Evolutionary conservation across 2,329 filamentous ascomycete genomes (phyloP).

Genomic region (Fusarium metavorans): DNA sequence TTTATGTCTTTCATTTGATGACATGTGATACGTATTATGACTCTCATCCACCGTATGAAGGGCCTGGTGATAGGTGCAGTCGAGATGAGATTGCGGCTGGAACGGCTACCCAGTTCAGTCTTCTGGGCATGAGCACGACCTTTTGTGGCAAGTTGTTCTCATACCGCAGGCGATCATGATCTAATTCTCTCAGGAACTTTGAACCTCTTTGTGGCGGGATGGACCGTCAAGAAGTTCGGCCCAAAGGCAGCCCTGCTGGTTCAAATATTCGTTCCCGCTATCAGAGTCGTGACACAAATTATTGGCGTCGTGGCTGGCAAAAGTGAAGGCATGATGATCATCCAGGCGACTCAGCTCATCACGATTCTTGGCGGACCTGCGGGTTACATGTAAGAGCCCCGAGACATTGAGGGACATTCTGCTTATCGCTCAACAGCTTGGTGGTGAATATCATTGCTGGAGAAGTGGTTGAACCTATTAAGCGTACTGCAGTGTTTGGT

Average conservation of each 20-base stretch:
- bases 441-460: constrained; percentile 77
- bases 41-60: constrained; percentile 63
- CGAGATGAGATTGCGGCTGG: constrained; percentile 72
- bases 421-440: constrained; percentile 52
- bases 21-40: constrained; percentile 78
- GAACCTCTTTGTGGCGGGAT: constrained; percentile 72
- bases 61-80: constrained; percentile 66
- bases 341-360: constrained; percentile 76
- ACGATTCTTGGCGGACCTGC: constrained; percentile 76
- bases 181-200: constrained; percentile 25
- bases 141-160: constrained; percentile 64
- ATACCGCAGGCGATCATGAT: accelerated
- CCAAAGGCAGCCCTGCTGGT: constrained; percentile 71
- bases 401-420: accelerated
- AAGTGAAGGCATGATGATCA: constrained; percentile 72
- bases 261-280: constrained; percentile 73
- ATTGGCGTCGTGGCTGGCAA: constrained; percentile 73
- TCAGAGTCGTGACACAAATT: constrained; percentile 73
- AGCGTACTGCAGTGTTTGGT: constrained; percentile 74
- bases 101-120: constrained; percentile 72
- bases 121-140: constrained; percentile 75
- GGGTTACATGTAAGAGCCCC: constrained; percentile 67
- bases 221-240: constrained; percentile 74
- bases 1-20: constrained; percentile 79
- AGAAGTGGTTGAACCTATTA: constrained; percentile 70